A percentile compares a stretch with the other conserved stretches of the same genome.
Evolutionary conservation across 2,329 filamentous ascomycete genomes (phyloP).

Genomic region (Fusarium circinatum): DNA sequence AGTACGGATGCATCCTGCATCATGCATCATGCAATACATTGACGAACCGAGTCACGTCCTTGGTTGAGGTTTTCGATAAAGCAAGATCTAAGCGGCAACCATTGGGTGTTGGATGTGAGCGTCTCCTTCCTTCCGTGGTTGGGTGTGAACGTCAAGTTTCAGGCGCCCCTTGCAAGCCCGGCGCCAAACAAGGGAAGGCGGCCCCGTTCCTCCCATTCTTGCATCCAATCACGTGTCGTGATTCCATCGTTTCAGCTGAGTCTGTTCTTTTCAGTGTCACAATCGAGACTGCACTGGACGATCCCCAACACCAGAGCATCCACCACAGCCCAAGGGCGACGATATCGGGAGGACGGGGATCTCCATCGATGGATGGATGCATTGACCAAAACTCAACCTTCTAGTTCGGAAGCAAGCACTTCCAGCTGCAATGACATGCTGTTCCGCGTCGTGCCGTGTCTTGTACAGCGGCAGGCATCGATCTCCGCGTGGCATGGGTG

Average conservation of each 20-base stretch:
- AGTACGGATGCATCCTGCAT: not conserved
- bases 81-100: constrained; percentile 27
- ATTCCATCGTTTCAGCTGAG: constrained; percentile 37
- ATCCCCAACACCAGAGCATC: constrained; percentile 13
- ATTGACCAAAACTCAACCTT: not conserved
- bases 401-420: not conserved
- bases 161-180: constrained; percentile 33
- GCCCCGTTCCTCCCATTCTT: constrained; percentile 5
- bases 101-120: not conserved
- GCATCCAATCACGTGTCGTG: constrained; percentile 34
- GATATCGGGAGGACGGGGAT: not conserved
- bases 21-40: constrained; percentile 11
- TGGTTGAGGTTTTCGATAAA: constrained; percentile 23
- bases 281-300: constrained; percentile 19
- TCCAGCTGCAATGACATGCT: constrained; percentile 17
- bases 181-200: constrained; percentile 29
- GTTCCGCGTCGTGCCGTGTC: constrained; percentile 7
- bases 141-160: constrained; percentile 24
- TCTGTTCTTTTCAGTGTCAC: constrained; percentile 28
- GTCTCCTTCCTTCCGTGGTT: not conserved
- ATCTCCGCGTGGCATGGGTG: constrained; percentile 1
- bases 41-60: constrained; percentile 3
- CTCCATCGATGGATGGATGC: constrained; percentile 3
- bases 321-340: not conserved
- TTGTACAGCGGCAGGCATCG: constrained; percentile 2